phyloP scores from a whole-genome alignment of 208 protist genomes.

The Angomonas ambiguus region DNA sequence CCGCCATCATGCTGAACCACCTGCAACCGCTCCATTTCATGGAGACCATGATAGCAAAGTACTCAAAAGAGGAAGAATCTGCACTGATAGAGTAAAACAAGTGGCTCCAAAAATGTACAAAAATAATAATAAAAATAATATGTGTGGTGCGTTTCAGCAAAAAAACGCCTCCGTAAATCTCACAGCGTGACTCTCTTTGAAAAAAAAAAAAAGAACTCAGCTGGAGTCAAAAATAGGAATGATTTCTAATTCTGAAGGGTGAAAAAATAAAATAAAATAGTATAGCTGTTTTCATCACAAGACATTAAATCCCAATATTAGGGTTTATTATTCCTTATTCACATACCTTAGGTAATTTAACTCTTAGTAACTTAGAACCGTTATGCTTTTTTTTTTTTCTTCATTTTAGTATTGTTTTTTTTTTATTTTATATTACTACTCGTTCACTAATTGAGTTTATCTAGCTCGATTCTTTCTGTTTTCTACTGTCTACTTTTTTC shows the following conservation, averaged over 20 bases:
- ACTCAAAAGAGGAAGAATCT: slow-evolving; percentile 9
- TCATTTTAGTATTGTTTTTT: slow-evolving; percentile 12
- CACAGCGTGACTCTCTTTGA: neutral
- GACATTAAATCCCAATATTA: neutral
- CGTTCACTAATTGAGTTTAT: neutral
- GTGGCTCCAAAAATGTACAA: neutral
- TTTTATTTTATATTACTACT: slow-evolving; percentile 6
- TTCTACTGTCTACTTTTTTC: neutral
- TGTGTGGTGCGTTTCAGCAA: no score
- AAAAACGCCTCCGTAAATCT: no score
- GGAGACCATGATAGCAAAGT: slow-evolving; percentile 16
- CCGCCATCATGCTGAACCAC: slow-evolving; percentile 74
- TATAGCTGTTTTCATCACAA: neutral
- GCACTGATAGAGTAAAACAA: slow-evolving; percentile 1
- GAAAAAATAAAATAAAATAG: no score
- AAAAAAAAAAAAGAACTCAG: neutral
- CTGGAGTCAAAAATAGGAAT: neutral
- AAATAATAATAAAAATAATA: neutral
- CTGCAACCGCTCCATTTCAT: slow-evolving; percentile 54
- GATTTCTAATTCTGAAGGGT: no score
- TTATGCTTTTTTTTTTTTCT: neutral
- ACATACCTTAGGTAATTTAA: neutral
- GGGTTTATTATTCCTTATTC: neutral
- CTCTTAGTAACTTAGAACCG: neutral
- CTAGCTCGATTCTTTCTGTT: neutral